Percentiles rank a stretch among this genome's conserved stretches.
Evolutionary conservation across 441 rosid species (phyloP).

Genomic region (Mallotus japonicus): DNA sequence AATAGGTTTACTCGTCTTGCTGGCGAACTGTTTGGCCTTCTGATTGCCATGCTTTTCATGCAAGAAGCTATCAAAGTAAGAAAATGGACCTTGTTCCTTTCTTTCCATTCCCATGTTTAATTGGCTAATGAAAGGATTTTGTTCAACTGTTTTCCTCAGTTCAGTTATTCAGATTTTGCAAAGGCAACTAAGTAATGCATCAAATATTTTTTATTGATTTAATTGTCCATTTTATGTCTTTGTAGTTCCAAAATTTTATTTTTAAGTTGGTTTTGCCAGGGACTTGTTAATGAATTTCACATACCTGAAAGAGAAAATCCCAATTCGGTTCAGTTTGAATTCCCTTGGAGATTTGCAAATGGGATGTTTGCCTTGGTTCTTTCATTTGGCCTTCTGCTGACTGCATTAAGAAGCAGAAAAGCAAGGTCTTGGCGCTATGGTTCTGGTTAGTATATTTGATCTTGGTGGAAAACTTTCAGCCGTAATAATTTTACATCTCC

Average conservation of each 20-base stretch:
- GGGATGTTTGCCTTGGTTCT: conserved; percentile 78
- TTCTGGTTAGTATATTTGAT: conserved; percentile 39
- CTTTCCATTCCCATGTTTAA: not conserved
- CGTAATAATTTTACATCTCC: not conserved
- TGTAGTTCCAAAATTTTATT: conserved; percentile 11
- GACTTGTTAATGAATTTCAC: conserved; percentile 64
- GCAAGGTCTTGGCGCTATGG: conserved; percentile 86
- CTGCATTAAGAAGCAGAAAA: conserved; percentile 68
- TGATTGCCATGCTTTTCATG: conserved; percentile 84
- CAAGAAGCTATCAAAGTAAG: conserved; percentile 74
- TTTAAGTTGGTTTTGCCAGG: conserved; percentile 40
- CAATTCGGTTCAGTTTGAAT: conserved; percentile 42
- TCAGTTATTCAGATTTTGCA: not conserved
- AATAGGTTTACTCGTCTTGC: conserved; percentile 78
- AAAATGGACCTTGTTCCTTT: conserved; percentile 8
- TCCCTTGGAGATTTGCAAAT: conserved; percentile 73
- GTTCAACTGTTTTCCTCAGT: not conserved
- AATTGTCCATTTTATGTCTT: not conserved
- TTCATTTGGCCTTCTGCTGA: conserved; percentile 73
- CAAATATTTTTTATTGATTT: not conserved
- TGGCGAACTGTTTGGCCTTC: conserved; percentile 77
- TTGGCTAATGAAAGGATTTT: not conserved
- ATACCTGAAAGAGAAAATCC: conserved; percentile 55
- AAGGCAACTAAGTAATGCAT: not conserved
- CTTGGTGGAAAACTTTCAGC: not conserved